Percentiles rank a stretch among this genome's conserved stretches.
Evolutionary conservation across 257 asterid species (phyloP).

Genomic region (Avicennia marina): DNA sequence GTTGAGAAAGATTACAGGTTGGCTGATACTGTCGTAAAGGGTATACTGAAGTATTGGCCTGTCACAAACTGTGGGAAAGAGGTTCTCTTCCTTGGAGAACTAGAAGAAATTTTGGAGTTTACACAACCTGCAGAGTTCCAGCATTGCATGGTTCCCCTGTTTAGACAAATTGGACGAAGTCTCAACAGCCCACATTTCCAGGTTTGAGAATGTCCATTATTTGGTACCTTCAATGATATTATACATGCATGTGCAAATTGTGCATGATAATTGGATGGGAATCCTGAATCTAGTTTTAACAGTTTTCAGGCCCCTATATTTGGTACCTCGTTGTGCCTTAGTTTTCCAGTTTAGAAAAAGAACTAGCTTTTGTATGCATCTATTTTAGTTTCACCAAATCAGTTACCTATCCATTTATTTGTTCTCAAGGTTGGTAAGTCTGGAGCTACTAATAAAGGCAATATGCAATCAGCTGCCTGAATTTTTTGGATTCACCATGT

Average conservation of each 20-base stretch:
- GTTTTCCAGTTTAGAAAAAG: too few species aligned
- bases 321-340: too few species aligned
- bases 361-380: too few species aligned
- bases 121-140: conserved; percentile 21
- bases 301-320: too few species aligned
- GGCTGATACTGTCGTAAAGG: conserved; percentile 26
- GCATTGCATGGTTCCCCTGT: conserved; percentile 17
- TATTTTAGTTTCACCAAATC: too few species aligned
- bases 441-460: too few species aligned
- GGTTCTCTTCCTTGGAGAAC: conserved; percentile 23
- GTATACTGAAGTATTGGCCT: conserved; percentile 30
- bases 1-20: conserved; percentile 23
- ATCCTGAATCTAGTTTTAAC: too few species aligned
- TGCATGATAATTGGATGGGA: background rate
- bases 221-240: background rate
- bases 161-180: conserved; percentile 15
- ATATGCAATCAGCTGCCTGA: too few species aligned
- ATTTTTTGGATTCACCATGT: too few species aligned
- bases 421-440: too few species aligned
- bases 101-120: conserved; percentile 19
- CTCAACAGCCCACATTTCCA: conserved; percentile 23
- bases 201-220: background rate
- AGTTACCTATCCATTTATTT: too few species aligned
- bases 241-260: background rate
- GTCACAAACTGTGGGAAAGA: conserved; percentile 26